Evolutionary conservation across 2,329 filamentous ascomycete genomes (phyloP).

Genomic region (Alternaria hordeiaustralica): DNA sequence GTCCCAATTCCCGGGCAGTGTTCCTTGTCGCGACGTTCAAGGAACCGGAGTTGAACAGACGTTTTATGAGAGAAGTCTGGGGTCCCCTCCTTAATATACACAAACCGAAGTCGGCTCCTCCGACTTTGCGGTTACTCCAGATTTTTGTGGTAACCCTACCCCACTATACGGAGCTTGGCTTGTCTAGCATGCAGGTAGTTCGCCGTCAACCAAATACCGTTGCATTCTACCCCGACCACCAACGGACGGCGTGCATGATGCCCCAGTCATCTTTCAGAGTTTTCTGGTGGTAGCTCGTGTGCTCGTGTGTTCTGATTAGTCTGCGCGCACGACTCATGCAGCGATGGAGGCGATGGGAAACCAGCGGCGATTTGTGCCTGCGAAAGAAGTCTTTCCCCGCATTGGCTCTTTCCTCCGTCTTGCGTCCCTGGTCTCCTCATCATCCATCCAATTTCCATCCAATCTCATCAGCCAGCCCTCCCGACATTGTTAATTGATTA

Average conservation of each 20-base stretch:
- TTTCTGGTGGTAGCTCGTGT: neutral
- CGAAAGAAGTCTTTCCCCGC: neutral
- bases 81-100: neutral
- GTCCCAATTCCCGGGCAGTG: neutral
- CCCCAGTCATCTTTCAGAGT: neutral
- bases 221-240: neutral
- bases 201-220: neutral
- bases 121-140: neutral
- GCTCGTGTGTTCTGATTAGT: neutral
- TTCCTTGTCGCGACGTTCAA: neutral
- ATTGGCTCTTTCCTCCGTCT: neutral
- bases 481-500: neutral
- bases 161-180: neutral
- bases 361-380: neutral
- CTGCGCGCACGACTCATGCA: neutral
- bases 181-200: neutral
- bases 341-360: neutral
- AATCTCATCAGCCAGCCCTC: neutral
- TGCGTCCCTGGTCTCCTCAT: neutral
- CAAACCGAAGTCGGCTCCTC: neutral
- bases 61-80: neutral
- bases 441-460: neutral
- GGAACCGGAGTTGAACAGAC: neutral
- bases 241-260: neutral
- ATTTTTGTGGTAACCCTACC: neutral